phyloP scores from a whole-genome alignment of 257 asterid species.

The Solanum piurae region DNA sequence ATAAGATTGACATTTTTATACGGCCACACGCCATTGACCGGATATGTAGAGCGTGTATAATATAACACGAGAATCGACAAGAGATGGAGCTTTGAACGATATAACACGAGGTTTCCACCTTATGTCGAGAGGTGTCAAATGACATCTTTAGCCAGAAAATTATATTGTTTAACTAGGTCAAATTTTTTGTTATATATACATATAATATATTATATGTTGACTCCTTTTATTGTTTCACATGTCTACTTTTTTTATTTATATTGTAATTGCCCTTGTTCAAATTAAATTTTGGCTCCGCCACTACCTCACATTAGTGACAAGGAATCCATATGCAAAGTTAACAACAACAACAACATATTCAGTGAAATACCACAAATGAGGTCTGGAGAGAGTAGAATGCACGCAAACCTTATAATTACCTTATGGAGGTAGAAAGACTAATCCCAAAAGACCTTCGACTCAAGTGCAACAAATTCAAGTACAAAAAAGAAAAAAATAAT shows the following conservation, averaged over 20 bases:
- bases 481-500: not conserved
- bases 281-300: not conserved
- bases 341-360: no score
- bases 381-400: not conserved
- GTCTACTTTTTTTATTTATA: not conserved
- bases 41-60: not conserved
- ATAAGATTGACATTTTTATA: not conserved
- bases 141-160: not conserved
- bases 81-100: not conserved
- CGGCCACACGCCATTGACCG: accelerated
- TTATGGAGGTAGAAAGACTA: not conserved
- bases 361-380: not conserved
- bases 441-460: not conserved
- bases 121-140: not conserved
- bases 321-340: not conserved
- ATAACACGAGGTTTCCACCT: not conserved
- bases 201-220: not conserved
- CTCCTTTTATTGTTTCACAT: not conserved
- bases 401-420: not conserved
- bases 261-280: not conserved
- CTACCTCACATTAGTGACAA: not conserved
- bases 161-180: not conserved
- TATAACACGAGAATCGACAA: not conserved
- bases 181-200: not conserved
- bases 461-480: not conserved